phyloP scores from a whole-genome alignment of 768 basidiomycete genomes.

The Phylloporus rhodoxanthus region DNA sequence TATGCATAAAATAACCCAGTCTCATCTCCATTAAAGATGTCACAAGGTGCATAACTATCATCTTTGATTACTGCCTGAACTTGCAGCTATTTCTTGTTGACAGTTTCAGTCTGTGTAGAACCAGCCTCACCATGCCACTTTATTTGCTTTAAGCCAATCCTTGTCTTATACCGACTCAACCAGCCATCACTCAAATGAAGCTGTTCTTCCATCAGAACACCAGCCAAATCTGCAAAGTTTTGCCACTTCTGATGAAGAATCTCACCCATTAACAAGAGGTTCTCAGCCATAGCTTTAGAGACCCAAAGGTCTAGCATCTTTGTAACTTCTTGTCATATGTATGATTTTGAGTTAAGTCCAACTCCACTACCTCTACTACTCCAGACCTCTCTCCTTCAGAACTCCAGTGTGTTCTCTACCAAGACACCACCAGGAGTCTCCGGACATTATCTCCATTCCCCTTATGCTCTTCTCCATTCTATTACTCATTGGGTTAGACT shows the following conservation, averaged over 20 bases:
- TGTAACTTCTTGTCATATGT: no score
- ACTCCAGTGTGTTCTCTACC: no score
- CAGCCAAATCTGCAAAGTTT: neutral
- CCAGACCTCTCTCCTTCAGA: no score
- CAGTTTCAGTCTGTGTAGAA: neutral
- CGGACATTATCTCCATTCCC: no score
- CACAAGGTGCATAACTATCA: neutral
- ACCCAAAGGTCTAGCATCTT: neutral
- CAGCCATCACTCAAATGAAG: neutral
- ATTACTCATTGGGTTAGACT: no score
- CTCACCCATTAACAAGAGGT: neutral
- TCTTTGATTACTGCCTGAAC: neutral
- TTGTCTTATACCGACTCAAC: neutral
- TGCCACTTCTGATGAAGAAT: neutral
- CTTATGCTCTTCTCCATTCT: no score
- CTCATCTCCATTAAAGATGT: neutral
- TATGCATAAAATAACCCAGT: neutral
- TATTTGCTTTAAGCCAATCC: neutral
- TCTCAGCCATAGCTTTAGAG: neutral
- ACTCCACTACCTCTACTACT: no score
- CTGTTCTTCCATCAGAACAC: neutral
- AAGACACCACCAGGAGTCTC: no score
- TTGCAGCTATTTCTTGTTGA: neutral
- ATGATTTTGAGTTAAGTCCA: no score
- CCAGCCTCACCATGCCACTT: neutral